Evolutionary conservation across 2,329 filamentous ascomycete genomes (phyloP).

Genomic region (Neurospora sp.): DNA sequence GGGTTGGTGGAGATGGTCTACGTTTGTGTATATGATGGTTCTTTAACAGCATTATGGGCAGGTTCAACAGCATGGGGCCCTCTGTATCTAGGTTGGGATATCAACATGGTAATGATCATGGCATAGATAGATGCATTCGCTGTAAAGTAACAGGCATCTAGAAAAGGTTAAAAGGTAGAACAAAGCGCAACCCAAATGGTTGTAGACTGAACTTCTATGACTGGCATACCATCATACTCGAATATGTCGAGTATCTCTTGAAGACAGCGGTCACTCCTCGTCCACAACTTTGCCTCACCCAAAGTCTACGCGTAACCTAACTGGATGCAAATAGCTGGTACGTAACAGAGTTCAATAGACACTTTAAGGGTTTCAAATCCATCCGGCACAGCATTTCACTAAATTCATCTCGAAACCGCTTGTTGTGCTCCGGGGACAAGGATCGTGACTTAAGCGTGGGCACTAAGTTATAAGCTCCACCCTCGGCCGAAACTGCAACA

Average conservation of each 20-base stretch:
- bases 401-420: neutral
- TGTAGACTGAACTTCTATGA: neutral
- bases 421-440: neutral
- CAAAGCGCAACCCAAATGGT: neutral
- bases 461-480: neutral
- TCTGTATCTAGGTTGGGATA: neutral
- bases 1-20: neutral
- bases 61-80: neutral
- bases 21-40: neutral
- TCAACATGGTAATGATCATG: neutral
- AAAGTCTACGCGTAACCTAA: neutral
- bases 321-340: neutral
- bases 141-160: neutral
- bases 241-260: neutral
- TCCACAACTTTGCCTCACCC: neutral
- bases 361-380: neutral
- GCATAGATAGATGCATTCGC: neutral
- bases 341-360: neutral
- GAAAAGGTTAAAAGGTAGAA: neutral
- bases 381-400: neutral
- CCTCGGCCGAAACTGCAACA: accelerated
- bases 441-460: neutral
- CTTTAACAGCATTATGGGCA: neutral
- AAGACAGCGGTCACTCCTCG: neutral
- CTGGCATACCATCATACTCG: neutral